These are phyloP conservation scores for Hippophae gyantsensis DNA, from an alignment of 306 rosid species.

Conservation along the genomic window DNA sequence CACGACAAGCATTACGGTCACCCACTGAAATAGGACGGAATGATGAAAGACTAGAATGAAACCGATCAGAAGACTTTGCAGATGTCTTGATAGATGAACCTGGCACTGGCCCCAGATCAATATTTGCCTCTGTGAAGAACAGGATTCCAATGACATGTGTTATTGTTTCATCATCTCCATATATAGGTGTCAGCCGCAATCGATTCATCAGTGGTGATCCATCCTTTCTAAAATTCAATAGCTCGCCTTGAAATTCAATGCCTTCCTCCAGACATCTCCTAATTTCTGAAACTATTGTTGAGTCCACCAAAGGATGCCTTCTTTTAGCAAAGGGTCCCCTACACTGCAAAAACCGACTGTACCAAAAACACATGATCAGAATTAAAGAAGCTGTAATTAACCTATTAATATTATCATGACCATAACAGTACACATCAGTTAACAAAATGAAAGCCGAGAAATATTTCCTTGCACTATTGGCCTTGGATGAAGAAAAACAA, in stretches of 20 bases:
- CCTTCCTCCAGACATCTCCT: conserved; percentile 87
- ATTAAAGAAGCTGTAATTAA: conserved; percentile 9
- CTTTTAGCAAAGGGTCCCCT: conserved; percentile 98
- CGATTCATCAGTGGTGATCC: conserved; percentile 97
- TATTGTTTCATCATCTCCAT: conserved; percentile 80
- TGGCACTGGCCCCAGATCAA: conserved; percentile 85
- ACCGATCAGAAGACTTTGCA: conserved; percentile 47
- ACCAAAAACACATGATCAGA: conserved; percentile 28
- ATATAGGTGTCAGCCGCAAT: conserved; percentile 82
- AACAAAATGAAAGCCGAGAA: conserved; percentile 6
- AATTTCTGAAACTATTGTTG: conserved; percentile 73
- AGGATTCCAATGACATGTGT: conserved; percentile 93
- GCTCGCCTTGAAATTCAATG: conserved; percentile 89
- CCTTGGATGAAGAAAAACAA: not conserved
- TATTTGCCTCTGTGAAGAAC: conserved; percentile 76
- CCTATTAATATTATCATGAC: not conserved
- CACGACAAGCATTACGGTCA: conserved; percentile 79
- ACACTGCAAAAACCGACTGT: conserved; percentile 97
- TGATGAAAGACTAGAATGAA: conserved; percentile 51
- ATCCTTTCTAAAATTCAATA: conserved; percentile 94
- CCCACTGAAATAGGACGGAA: conserved; percentile 49
- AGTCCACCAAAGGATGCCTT: conserved; percentile 90
- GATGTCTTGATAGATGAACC: conserved; percentile 53
- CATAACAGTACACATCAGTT: conserved; percentile 3
- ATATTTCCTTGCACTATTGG: conserved; percentile 10